phyloP scores from a whole-genome alignment of 2,329 filamentous ascomycete species.

The Phoma herbarum region DNA sequence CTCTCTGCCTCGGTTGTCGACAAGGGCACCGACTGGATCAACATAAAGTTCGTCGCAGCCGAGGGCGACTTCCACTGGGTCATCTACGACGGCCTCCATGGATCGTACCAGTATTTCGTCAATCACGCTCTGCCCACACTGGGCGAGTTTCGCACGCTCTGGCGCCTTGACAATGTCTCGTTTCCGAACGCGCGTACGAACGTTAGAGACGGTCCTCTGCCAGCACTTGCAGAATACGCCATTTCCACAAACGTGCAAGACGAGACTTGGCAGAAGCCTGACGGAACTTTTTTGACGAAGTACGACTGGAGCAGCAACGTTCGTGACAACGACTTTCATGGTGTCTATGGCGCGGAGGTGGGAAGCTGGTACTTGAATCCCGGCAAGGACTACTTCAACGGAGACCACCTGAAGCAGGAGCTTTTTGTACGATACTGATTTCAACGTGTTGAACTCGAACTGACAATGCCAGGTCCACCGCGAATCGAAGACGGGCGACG shows the following conservation, averaged over 20 bases:
- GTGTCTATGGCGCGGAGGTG: conserved; percentile 60
- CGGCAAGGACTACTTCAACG: conserved; percentile 63
- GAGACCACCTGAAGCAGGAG: conserved; percentile 63
- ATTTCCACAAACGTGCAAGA: conserved; percentile 61
- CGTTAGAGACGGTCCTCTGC: conserved; percentile 57
- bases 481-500: conserved; percentile 60
- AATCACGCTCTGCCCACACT: conserved; percentile 59
- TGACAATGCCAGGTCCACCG: conserved; percentile 53
- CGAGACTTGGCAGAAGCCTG: conserved; percentile 61
- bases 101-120: conserved; percentile 66
- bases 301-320: conserved; percentile 59
- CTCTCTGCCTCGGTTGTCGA: conserved; percentile 57
- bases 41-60: conserved; percentile 58
- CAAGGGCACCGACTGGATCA: conserved; percentile 56
- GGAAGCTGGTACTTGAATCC: conserved; percentile 62
- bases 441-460: background rate
- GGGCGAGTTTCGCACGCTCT: conserved; percentile 62
- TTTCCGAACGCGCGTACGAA: conserved; percentile 59
- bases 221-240: conserved; percentile 55
- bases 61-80: conserved; percentile 64
- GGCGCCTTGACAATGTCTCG: conserved; percentile 59
- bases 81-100: conserved; percentile 58
- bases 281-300: conserved; percentile 62
- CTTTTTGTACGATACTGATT: conserved; percentile 50
- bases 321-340: conserved; percentile 56